Conservation (phyloP, 2,329 filamentous ascomycete species). For the Blastomyces parvus region DNA sequence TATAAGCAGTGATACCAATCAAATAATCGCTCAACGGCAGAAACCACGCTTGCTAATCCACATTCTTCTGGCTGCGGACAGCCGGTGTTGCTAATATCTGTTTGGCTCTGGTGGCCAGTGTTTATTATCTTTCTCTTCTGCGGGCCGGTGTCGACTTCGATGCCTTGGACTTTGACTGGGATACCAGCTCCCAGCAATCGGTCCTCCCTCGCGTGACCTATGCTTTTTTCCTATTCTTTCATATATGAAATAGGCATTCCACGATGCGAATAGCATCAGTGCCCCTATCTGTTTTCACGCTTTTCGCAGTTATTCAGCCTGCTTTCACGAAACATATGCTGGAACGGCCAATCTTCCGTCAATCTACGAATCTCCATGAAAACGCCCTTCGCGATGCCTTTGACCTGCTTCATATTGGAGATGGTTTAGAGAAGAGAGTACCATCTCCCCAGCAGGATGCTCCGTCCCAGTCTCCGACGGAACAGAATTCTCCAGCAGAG, state of each 20-base stretch:
- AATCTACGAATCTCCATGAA: slow-evolving; percentile 2
- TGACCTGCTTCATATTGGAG: neutral
- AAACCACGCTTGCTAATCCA: neutral
- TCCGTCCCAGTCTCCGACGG: neutral
- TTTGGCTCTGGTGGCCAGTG: neutral
- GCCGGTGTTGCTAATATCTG: neutral
- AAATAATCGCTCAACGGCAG: neutral
- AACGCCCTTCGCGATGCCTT: slow-evolving; percentile 9
- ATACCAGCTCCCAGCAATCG: neutral
- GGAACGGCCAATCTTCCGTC: neutral
- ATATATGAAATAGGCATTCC: slow-evolving; percentile 2
- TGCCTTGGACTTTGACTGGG: neutral
- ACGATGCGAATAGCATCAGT: slow-evolving; percentile 3
- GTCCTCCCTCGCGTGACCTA: neutral
- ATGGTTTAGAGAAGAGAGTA: slow-evolving; percentile 9
- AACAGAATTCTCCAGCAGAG: neutral
- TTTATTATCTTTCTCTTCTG: neutral
- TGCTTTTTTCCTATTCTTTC: neutral
- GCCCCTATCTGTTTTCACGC: neutral
- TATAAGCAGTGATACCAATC: neutral
- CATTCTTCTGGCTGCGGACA: neutral
- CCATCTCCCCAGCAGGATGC: slow-evolving; percentile 10
- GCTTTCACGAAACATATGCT: neutral
- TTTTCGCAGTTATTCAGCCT: neutral
- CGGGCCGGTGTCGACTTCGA: neutral